Evolutionary conservation across 2,329 filamentous ascomycete genomes (phyloP).

Genomic region (Scopulariopsis brevicaulis): DNA sequence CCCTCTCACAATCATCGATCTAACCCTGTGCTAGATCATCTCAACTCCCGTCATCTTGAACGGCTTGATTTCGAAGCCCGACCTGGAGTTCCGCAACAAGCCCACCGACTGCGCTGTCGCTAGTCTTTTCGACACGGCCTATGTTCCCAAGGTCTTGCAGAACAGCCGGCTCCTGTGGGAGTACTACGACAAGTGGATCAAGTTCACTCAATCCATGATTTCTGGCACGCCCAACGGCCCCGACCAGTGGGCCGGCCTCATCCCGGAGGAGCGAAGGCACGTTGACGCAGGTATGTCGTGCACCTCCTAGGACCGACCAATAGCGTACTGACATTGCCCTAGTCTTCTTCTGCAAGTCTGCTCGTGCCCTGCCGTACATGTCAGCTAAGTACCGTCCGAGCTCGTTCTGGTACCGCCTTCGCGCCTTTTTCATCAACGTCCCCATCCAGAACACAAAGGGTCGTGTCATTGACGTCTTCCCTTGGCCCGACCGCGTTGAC

Average conservation of each 20-base stretch:
- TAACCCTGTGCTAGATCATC: not conserved
- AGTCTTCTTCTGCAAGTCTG: conserved; percentile 32
- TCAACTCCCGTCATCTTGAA: not conserved
- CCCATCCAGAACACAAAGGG: conserved; percentile 24
- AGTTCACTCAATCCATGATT: conserved; percentile 27
- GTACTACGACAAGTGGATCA: conserved; percentile 33
- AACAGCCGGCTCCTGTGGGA: conserved; percentile 28
- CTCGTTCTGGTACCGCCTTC: conserved; percentile 20
- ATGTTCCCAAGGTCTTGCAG: conserved; percentile 33
- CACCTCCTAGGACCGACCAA: not conserved
- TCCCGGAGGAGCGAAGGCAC: conserved; percentile 23
- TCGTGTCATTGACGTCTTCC: conserved; percentile 28
- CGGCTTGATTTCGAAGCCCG: not conserved
- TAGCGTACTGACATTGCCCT: conserved; percentile 7
- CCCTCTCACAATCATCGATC: not conserved
- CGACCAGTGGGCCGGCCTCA: conserved; percentile 35
- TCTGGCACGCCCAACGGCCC: conserved; percentile 32
- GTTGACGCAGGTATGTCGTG: conserved; percentile 18
- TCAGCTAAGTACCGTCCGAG: conserved; percentile 20
- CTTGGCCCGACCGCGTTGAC: conserved; percentile 28
- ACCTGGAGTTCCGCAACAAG: conserved; percentile 20
- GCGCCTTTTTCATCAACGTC: conserved; percentile 24
- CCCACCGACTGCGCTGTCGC: conserved; percentile 33
- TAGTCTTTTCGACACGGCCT: conserved; percentile 38
- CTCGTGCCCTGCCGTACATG: conserved; percentile 29